phyloP scores from a whole-genome alignment of 2,329 filamentous ascomycete genomes.

The Didymella sp. region DNA sequence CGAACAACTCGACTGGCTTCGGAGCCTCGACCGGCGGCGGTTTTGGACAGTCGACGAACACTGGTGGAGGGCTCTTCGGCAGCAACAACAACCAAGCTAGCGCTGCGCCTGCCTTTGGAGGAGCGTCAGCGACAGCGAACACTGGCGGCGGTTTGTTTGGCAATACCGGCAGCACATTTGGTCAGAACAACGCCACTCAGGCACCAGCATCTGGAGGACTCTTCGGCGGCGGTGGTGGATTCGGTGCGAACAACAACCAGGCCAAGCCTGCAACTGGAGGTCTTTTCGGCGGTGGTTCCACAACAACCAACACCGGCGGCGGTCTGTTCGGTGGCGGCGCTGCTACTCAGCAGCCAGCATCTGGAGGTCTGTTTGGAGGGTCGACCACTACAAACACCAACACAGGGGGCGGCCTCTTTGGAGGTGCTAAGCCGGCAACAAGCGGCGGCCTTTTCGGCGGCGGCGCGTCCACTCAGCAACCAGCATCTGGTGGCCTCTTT shows the following conservation, averaged over 20 bases:
- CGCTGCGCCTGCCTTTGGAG: constrained; percentile 39
- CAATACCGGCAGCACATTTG: constrained; percentile 39
- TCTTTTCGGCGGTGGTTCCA: constrained; percentile 44
- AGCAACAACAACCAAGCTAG: constrained; percentile 35
- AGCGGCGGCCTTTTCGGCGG: constrained; percentile 53
- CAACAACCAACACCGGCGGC: constrained; percentile 34
- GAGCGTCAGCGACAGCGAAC: constrained; percentile 33
- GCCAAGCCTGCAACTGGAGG: constrained; percentile 50
- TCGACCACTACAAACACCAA: constrained; percentile 22
- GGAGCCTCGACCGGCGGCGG: constrained; percentile 36
- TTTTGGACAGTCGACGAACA: constrained; percentile 41
- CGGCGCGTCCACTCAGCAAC: constrained; percentile 34
- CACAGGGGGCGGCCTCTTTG: constrained; percentile 52
- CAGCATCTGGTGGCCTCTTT: constrained; percentile 43
- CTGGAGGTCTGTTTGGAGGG: constrained; percentile 61
- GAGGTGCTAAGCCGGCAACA: constrained; percentile 45
- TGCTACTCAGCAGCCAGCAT: constrained; percentile 46
- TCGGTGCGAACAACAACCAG: constrained; percentile 48
- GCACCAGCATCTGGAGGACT: constrained; percentile 47
- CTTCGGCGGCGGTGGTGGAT: constrained; percentile 51
- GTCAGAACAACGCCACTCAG: constrained; percentile 40
- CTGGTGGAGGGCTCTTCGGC: constrained; percentile 46
- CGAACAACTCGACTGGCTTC: constrained; percentile 37
- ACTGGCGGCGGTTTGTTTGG: constrained; percentile 42
- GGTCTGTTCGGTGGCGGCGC: constrained; percentile 44